Conservation (phyloP, 202 grass and related monocot genomes). For the Brachypodium distachyon region DNA sequence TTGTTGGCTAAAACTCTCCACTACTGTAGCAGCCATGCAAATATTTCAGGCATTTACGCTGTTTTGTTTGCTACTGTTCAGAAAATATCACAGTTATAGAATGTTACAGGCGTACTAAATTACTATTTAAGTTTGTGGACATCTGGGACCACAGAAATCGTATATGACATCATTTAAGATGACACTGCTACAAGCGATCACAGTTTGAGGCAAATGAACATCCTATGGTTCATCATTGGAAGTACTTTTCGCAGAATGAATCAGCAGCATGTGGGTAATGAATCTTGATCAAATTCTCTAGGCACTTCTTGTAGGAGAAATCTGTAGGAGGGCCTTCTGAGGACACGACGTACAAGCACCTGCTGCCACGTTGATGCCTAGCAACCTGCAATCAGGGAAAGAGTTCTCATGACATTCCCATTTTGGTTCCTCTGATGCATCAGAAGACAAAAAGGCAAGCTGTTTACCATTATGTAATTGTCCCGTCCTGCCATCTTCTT, state of each 20-base stretch:
- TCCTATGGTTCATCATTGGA: slow-evolving; percentile 18
- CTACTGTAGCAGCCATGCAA: neutral
- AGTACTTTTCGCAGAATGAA: slow-evolving; percentile 69
- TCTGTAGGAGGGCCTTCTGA: slow-evolving; percentile 33
- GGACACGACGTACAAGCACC: slow-evolving; percentile 60
- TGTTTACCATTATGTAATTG: slow-evolving; percentile 60
- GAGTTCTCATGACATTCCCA: neutral
- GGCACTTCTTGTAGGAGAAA: slow-evolving; percentile 87
- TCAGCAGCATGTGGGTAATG: slow-evolving; percentile 41
- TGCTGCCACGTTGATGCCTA: slow-evolving; percentile 37
- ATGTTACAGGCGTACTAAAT: neutral
- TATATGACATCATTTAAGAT: neutral
- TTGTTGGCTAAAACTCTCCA: neutral
- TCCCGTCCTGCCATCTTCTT: slow-evolving; percentile 46
- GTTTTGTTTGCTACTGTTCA: neutral
- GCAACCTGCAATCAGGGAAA: slow-evolving; percentile 42
- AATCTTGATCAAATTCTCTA: slow-evolving; percentile 54
- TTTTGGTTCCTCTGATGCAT: neutral
- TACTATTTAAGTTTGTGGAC: slow-evolving; percentile 7
- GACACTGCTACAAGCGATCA: neutral
- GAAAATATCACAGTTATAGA: slow-evolving; percentile 8
- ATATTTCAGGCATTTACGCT: neutral
- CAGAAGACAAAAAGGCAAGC: neutral
- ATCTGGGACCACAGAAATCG: neutral
- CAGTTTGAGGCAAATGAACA: neutral